These are phyloP conservation scores for Gilbertella persicaria DNA, from an alignment of 371 early-diverging fungal species.

Conservation along the genomic window DNA sequence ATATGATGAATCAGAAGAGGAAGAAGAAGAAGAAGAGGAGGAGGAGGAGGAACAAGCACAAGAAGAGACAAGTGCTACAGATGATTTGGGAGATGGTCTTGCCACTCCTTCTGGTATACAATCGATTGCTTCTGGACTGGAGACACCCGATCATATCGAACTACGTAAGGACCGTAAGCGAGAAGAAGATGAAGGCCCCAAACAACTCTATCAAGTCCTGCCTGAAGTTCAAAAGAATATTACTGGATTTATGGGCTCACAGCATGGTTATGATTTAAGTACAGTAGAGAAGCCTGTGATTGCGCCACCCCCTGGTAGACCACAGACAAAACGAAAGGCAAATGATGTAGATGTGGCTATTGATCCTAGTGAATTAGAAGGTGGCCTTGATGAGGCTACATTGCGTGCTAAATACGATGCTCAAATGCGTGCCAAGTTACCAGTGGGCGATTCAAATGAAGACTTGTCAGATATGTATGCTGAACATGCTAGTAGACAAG, in stretches of 20 bases:
- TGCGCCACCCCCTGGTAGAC: slow-evolving; percentile 16
- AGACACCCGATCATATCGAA: slow-evolving; percentile 92
- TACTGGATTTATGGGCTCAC: slow-evolving; percentile 92
- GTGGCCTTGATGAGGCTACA: slow-evolving; percentile 69
- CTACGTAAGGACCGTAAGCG: slow-evolving; percentile 76
- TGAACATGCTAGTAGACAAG: slow-evolving; percentile 75
- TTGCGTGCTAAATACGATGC: slow-evolving; percentile 76
- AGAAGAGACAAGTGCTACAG: slow-evolving; percentile 32
- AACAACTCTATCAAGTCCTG: slow-evolving; percentile 86
- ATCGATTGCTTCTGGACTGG: slow-evolving; percentile 81
- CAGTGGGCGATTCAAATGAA: slow-evolving; percentile 50
- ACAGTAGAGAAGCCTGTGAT: slow-evolving; percentile 34
- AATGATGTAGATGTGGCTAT: slow-evolving; percentile 72
- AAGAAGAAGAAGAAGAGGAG: slow-evolving; percentile 57
- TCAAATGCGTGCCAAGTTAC: slow-evolving; percentile 52
- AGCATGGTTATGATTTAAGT: slow-evolving; percentile 86
- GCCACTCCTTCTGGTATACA: slow-evolving; percentile 89
- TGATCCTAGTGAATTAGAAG: slow-evolving; percentile 77
- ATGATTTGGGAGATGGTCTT: slow-evolving; percentile 66
- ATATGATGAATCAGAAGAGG: slow-evolving; percentile 68
- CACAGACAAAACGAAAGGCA: slow-evolving; percentile 54
- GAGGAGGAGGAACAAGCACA: slow-evolving; percentile 46
- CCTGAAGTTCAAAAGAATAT: slow-evolving; percentile 78
- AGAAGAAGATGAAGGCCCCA: slow-evolving; percentile 65
- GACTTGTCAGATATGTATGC: slow-evolving; percentile 88